phyloP scores from a whole-genome alignment of 108 stramenopile genomes.

The Hondaea fermentalgiana region DNA sequence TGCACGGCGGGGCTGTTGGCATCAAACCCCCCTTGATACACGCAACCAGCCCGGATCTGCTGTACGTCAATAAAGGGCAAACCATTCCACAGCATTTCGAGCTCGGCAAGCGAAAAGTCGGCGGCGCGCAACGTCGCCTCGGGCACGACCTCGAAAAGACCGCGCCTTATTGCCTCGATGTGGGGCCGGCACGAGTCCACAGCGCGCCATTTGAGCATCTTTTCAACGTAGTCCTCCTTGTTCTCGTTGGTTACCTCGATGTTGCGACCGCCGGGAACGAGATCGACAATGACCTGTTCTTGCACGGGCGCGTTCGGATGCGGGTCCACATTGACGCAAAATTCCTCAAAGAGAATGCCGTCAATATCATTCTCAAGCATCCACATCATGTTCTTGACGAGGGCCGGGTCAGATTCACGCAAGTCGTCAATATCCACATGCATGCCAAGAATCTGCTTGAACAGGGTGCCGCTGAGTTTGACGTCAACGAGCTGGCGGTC shows the following conservation, averaged over 20 bases:
- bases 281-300: conserved; percentile 65
- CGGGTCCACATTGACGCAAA: conserved; percentile 79
- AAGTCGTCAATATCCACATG: conserved; percentile 84
- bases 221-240: conserved; percentile 82
- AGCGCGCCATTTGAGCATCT: conserved; percentile 88
- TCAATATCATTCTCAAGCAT: conserved; percentile 33
- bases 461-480: conserved; percentile 90
- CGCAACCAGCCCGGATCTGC: conserved; percentile 78
- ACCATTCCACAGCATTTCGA: conserved; percentile 92
- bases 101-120: conserved; percentile 75
- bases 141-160: conserved; percentile 92
- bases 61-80: conserved; percentile 87
- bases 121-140: conserved; percentile 71
- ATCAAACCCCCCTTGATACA: conserved; percentile 74
- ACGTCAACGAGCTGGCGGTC: conserved; percentile 94
- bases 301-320: conserved; percentile 42
- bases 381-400: conserved; percentile 63
- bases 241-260: conserved; percentile 81
- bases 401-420: conserved; percentile 68
- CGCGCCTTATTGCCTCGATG: conserved; percentile 83
- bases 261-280: conserved; percentile 80
- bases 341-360: conserved; percentile 75
- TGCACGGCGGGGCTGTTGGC: conserved; percentile 72
- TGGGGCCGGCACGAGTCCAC: conserved; percentile 82
- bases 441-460: conserved; percentile 95